Evolutionary conservation across 2,329 filamentous ascomycete genomes (phyloP).

Genomic region (Xylariaceae sp.): DNA sequence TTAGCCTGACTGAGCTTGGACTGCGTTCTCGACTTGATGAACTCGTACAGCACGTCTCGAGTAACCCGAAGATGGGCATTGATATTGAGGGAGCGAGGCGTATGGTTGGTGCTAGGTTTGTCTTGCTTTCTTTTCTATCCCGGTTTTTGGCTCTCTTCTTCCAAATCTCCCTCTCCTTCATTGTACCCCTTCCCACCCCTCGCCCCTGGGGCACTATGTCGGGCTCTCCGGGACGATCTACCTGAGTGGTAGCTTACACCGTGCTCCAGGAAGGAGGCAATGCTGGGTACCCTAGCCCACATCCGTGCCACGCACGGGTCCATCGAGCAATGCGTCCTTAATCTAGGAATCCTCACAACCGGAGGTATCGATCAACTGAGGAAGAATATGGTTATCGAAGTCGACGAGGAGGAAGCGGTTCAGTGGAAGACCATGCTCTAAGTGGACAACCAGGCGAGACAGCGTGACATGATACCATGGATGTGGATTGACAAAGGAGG

Average conservation of each 20-base stretch:
- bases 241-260: conserved; percentile 16
- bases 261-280: conserved; percentile 39
- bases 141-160: background rate
- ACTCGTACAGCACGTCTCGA: conserved; percentile 41
- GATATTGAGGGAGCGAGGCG: conserved; percentile 40
- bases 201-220: background rate
- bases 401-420: conserved; percentile 19
- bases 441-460: background rate
- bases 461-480: background rate
- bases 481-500: conserved; percentile 4
- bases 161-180: background rate
- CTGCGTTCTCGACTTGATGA: conserved; percentile 34
- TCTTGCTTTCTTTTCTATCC: conserved; percentile 3
- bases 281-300: conserved; percentile 47
- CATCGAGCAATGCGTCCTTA: conserved; percentile 56
- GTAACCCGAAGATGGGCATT: conserved; percentile 44
- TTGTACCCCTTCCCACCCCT: background rate
- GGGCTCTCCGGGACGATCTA: too few relatives aligned
- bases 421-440: conserved; percentile 26
- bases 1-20: conserved; percentile 50
- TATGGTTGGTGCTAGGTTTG: conserved; percentile 42
- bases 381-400: conserved; percentile 29
- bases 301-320: conserved; percentile 57
- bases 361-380: conserved; percentile 43
- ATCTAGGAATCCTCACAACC: conserved; percentile 51